Base-by-base conservation (phyloP, 805 yeast species). In the Teunomyces atbi region DNA sequence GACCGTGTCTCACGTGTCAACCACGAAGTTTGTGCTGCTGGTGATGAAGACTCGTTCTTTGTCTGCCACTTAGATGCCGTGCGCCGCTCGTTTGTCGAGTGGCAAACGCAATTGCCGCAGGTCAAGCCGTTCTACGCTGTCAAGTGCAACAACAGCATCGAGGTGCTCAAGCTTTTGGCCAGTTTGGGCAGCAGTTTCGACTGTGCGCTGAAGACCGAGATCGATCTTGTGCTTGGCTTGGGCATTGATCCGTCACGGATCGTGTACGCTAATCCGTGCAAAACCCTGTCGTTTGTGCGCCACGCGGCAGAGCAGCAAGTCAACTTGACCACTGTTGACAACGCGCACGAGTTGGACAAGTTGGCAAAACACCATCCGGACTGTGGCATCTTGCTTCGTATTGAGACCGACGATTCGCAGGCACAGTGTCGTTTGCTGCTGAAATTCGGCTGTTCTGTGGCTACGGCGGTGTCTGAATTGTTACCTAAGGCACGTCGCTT, bases 261-360 rank as follows among this genome's bases (percentile, higher is more conserved):
- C 58, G 78, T 94, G 46, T 92, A 89, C 66, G 97, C 98, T 12
- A 89, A 92, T 59, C 97, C 99, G 10, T 88, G 97, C 68, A 92
- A 92, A 68, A 82, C 91, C n/a, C 78, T 81, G 42, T 86, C 96
- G 15, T 89, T 83, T 54, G 71, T 92, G 48, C 77, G 94, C 54
- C 84, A 74, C 60, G 94, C 97, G 2, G 61, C 71, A n/a, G 64
- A 69, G 15, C 55, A 63, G 21, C 69, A 73, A 11, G 84, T 92
- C 46, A 67, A 74, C 49, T 73, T 86, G 65, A 89, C 96, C 59
- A 92, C 97, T 1, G 90, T 89, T 61, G 99, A 92, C 68, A 91
- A 89, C 57, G 73, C 77, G 37, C 94, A 88, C 57, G 99, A 92
- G 69, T 73, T 92, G 56, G 70, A 74, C 71, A 92, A 92, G 69